These are phyloP conservation scores for Chlamydomonas asymmetrica DNA, from an alignment of 139 green algal genomes.

Conservation along the genomic window DNA sequence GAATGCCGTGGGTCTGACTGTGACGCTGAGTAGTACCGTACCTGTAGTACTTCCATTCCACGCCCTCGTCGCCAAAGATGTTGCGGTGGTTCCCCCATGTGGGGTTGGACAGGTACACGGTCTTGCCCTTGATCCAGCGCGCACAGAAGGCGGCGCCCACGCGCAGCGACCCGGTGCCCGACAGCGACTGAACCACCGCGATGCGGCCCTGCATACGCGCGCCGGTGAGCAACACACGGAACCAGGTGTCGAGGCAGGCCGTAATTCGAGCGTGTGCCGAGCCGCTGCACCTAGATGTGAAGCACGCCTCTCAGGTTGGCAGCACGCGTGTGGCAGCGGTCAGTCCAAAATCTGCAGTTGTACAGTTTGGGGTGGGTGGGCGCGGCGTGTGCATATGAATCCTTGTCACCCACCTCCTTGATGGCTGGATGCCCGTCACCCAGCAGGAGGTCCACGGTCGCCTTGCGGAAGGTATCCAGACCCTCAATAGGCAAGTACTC, in stretches of 20 bases:
- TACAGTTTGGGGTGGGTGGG: no score
- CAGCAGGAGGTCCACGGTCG: constrained; percentile 87
- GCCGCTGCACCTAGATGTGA: no score
- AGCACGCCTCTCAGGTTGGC: no score
- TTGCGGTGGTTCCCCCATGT: constrained; percentile 97
- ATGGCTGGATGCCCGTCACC: constrained; percentile 72
- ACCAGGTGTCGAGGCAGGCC: no score
- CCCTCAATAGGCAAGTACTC: constrained; percentile 97
- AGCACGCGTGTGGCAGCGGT: no score
- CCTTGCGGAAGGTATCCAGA: constrained; percentile 82
- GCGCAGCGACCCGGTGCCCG: constrained; percentile 92
- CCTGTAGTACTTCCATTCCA: constrained; percentile 90
- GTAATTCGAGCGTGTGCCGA: no score
- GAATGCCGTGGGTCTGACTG: no score
- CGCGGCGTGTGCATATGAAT: no score
- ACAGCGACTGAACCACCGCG: constrained; percentile 87
- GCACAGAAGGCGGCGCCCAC: constrained; percentile 89
- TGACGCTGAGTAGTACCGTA: no score
- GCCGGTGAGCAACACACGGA: no score
- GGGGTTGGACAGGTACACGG: constrained; percentile 84
- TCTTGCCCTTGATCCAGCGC: constrained; percentile 71
- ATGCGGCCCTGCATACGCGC: constrained; percentile 67
- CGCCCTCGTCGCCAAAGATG: constrained; percentile 90
- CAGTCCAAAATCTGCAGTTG: no score
- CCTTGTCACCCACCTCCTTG: constrained; percentile 66